These are phyloP conservation scores for Mycena filopes DNA, from an alignment of 768 basidiomycete species.

Conservation along the genomic window DNA sequence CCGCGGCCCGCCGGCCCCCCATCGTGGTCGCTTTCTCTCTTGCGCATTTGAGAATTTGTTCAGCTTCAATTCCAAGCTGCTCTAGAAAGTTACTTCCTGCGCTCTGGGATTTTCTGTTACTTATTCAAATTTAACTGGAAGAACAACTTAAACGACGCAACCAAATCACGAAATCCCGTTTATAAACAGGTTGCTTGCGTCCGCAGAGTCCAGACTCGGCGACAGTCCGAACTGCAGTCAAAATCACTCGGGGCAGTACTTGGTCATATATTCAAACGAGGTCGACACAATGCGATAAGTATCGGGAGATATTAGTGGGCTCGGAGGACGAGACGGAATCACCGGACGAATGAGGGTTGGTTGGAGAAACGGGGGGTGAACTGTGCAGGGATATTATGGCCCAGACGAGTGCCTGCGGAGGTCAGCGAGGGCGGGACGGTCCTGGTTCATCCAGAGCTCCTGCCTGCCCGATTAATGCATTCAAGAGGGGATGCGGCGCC, in stretches of 20 bases:
- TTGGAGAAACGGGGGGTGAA: constrained; percentile 10
- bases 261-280: constrained; percentile 20
- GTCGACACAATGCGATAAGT: constrained; percentile 2
- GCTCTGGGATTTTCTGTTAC: no score
- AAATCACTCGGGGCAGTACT: no score
- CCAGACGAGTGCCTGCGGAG: constrained; percentile 14
- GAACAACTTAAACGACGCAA: no score
- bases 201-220: no score
- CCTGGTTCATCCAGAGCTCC: constrained; percentile 8
- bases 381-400: constrained; percentile 15
- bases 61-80: no score
- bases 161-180: background rate
- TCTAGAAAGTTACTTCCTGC: no score
- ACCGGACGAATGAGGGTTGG: constrained; percentile 7
- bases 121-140: no score
- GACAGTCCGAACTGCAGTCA: no score
- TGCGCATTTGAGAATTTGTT: no score
- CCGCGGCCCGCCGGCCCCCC: no score
- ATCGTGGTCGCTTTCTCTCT: no score
- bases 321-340: constrained; percentile 2
- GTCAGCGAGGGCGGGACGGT: constrained; percentile 17
- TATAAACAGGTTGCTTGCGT: no score
- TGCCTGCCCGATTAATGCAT: constrained; percentile 1
- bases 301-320: constrained; percentile 20
- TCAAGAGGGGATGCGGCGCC: background rate